Evolutionary conservation across 768 basidiomycete genomes (phyloP), one percentile per base, ranked within the genome.

Genomic region (Filobasidium wieringae): DNA sequence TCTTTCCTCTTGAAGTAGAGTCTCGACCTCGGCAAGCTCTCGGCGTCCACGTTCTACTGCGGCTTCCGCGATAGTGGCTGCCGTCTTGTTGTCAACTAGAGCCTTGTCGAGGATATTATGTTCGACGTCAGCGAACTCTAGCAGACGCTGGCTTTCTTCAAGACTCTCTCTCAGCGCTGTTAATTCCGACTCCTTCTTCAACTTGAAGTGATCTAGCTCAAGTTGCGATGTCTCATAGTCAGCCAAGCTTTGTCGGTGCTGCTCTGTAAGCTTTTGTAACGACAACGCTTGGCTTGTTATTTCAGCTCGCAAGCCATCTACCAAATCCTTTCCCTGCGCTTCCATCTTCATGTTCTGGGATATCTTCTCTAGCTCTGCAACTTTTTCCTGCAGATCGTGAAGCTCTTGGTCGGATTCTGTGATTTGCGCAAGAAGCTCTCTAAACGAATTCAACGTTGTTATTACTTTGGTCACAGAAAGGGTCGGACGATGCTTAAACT

Each of bases 41-140:
- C 29, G 14, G 12, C 15, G 9, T 9, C 17, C 11, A 31, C 17
- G 31, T 9, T 53, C 29, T 17, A 36, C 47, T 17, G 41, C 22
- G n/a, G 53, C 49, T n/a, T 31, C 27, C 45, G 49, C 31, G 26
- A 40, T 22, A 11, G 11, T n/a, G 32, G 19, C 30, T 34, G n/a
- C 50, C 47, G 26, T 19, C 15, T 40, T 50, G 29, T 34, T 29
- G 4, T 19, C 24, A 19, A 22, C n/a, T 26, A 27, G 43, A 6
- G 53, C 31, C 29, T 60, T 33, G 11, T 34, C 32, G 26, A 54
- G 53, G 14, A 54, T 33, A 33, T 31, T 26, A 26, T 56, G 50
- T 31, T 60, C 59, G 11, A 56, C 36, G n/a, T 60, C 59, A 31
- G 59, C 59, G 27, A 55, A 60, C 4, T 31, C 22, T 5, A 60